Percentiles rank a stretch among this genome's conserved stretches.
phyloP scores from a whole-genome alignment of 768 basidiomycete species.

The Lactarius tabidus region DNA sequence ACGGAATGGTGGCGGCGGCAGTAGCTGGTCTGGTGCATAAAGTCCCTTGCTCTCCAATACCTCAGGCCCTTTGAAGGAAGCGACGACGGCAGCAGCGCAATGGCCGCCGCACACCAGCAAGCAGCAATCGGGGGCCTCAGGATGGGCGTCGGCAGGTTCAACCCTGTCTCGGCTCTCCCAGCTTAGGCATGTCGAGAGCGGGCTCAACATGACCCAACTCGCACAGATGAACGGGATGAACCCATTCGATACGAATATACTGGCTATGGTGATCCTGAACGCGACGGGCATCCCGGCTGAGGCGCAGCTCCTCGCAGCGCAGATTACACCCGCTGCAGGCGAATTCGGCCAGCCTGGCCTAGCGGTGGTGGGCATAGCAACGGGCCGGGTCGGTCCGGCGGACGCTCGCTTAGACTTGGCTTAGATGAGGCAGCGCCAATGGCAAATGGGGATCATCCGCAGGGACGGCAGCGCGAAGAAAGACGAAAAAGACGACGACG shows the following conservation, averaged over 20 bases:
- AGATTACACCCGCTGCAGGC: slow-evolving; percentile 61
- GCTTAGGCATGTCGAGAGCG: no score
- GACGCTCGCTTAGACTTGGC: slow-evolving; percentile 44
- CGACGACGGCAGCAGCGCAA: slow-evolving; percentile 35
- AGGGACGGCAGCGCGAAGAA: slow-evolving; percentile 51
- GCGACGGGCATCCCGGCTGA: slow-evolving; percentile 66
- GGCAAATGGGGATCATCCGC: neutral
- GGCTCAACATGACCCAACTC: neutral
- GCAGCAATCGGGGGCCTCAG: slow-evolving; percentile 35
- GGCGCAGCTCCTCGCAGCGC: slow-evolving; percentile 78
- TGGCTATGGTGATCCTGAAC: neutral
- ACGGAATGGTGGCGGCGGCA: slow-evolving; percentile 39
- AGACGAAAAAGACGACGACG: slow-evolving; percentile 90
- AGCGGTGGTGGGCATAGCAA: slow-evolving; percentile 32
- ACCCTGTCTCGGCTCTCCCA: neutral
- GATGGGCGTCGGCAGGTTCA: no score
- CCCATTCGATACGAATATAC: neutral
- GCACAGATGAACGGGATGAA: neutral
- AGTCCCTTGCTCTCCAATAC: slow-evolving; percentile 60
- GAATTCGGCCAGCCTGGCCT: slow-evolving; percentile 54
- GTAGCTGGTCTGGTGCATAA: slow-evolving; percentile 51
- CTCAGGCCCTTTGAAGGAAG: slow-evolving; percentile 41
- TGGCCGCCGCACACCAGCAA: slow-evolving; percentile 14
- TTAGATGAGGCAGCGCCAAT: slow-evolving; percentile 32
- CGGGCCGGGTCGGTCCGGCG: slow-evolving; percentile 39